Evolutionary conservation across 306 rosid genomes (phyloP).

Genomic region (barrel medic (Medicago truncatula)): DNA sequence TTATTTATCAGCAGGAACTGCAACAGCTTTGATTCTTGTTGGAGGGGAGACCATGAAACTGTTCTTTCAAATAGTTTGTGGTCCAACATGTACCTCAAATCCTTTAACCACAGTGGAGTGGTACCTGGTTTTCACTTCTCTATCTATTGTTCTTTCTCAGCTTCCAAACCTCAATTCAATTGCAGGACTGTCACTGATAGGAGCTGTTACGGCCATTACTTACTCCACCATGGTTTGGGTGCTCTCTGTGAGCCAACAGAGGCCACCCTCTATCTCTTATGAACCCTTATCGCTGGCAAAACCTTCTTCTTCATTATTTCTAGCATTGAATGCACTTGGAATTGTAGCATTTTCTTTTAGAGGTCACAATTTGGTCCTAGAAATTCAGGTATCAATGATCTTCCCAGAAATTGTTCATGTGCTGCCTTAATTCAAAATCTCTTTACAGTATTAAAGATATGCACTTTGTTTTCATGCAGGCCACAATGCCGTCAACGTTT

Average conservation of each 20-base stretch:
- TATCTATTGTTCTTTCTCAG: conserved; percentile 92
- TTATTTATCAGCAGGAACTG: conserved; percentile 98
- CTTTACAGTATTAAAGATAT: conserved; percentile 1
- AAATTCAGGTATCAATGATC: conserved; percentile 73
- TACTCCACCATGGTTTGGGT: conserved; percentile 98
- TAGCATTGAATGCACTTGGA: conserved; percentile 91
- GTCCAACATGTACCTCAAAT: conserved; percentile 85
- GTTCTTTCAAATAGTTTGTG: conserved; percentile 93
- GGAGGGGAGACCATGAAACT: conserved; percentile 99
- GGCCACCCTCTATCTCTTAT: conserved; percentile 87
- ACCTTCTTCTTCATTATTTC: conserved; percentile 69
- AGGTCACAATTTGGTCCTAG: conserved; percentile 90
- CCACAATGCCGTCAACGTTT: conserved; percentile 98
- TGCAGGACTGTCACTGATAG: conserved; percentile 93
- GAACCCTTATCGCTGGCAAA: conserved; percentile 69
- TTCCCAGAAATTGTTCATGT: no score
- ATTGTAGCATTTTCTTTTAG: conserved; percentile 95
- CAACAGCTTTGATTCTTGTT: conserved; percentile 91
- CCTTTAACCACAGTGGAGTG: conserved; percentile 96
- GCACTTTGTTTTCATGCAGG: conserved; percentile 50
- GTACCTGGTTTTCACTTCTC: conserved; percentile 95
- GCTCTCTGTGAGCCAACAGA: conserved; percentile 86
- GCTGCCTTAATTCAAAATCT: background rate
- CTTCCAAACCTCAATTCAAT: conserved; percentile 98
- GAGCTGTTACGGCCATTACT: conserved; percentile 98